Evolutionary conservation across 192 early-diverging fungal genomes (phyloP), one percentile per base, ranked within the genome.

Genomic region (Gaertneriomyces semiglobifer): DNA sequence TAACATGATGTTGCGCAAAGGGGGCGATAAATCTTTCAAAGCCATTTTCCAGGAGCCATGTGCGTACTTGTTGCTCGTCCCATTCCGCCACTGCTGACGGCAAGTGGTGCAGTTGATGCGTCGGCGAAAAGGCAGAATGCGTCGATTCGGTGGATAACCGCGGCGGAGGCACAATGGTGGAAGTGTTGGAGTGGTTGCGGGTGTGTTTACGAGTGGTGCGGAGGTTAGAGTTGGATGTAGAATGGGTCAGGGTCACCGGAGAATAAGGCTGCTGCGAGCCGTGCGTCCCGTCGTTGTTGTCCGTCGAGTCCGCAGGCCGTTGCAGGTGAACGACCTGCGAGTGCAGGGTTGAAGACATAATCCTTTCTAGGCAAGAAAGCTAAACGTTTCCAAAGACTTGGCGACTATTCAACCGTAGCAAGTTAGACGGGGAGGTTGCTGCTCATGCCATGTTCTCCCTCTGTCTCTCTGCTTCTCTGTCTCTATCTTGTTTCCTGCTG

Each of bases 1-100:
- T 90, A 51, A 97, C 87, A 58, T 88, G 68, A 73, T 95, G 87
- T 39, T 91, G 87, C 81, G 76, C 43, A 69, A 77, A 80, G 18
- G 60, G 53, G 39, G 42, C 58, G 40, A 50, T 50, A 25, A 52
- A 76, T 19, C 64, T 44, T 46, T 70, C 66, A 33, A 77, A 76
- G 38, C 70, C 69, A 33, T 56, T 70, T 43, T 68, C 65, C 0
- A 54, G 16, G 8, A 79, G 66, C 78, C 78, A 79, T 5, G 14
- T 12, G n/a, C 46, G 69, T 11, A 79, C 78, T 19, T 44, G 47
- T 33, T 48, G 9, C 6, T 44, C 61, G 38, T 69, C 61, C 78
- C 78, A 79, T 6, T 63, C 46, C 20, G n/a, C 7, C 14, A 73
- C 48, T 14, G 8, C 44, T 16, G 55, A 57, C 50, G 50, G 25